Base-by-base conservation (phyloP, 495 filamentous ascomycete species). In the Cercophora newfieldiana region DNA sequence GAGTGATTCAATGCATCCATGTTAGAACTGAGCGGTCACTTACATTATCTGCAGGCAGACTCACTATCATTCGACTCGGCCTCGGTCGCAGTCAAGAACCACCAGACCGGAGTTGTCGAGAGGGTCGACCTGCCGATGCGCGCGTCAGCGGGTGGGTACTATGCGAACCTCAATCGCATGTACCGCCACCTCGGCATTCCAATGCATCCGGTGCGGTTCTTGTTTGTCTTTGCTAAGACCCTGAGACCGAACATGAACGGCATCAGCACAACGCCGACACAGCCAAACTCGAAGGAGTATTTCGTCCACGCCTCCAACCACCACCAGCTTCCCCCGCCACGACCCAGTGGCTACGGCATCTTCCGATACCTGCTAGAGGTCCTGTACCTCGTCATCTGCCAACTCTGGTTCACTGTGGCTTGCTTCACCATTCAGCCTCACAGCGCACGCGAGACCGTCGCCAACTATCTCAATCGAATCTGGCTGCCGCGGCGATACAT, bases 111-210 rank as follows among this genome's bases (percentile, higher is more conserved):
- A 37, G 58, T 7, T 21, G 59, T 56, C 47, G 67, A 79, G 49
- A 74, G 83, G 58, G 68, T 83, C 25, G 84, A 87, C 74, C 68
- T 87, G n/a, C 86, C 86, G 19, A 87, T 87, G 83, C 83, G 85
- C 37, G 80, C 81, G 2, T 83, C 86, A 59, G 80, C 82, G 7
- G 83, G 76, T 18, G 82, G 83, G 24, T 88, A 80, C 71, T 85
- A 87, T 60, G 74, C 74, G n/a, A 82, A 82, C 56, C 72, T 88
- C 49, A 78, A 71, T 25, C 74, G 76, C 1, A 84, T 88, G 83
- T 87, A 88, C 67, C 77, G 80, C 28, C 77, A 85, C 64, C 70
- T 88, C 18, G 79, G 72, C 0, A 72, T 87, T 12, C 51, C 72
- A 28, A 86, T 81, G 69, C 72, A 74, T 19, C 66, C 72, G 21